Base-by-base conservation (phyloP, 1,284 basidiomycete species). In the Wolfiporia cocos region DNA sequence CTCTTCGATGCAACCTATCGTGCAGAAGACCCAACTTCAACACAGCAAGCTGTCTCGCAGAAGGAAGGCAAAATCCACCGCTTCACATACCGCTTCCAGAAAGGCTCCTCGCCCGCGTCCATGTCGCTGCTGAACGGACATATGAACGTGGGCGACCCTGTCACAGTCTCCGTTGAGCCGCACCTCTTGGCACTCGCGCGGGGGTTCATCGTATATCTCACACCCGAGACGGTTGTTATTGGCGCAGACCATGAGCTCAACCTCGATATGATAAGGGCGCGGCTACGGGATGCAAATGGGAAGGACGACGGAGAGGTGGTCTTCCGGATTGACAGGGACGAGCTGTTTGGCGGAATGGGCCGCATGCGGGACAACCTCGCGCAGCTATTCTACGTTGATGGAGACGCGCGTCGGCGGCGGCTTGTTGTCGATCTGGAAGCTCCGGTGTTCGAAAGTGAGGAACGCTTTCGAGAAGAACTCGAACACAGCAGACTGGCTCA, bases 241-340 rank as follows among this genome's bases (percentile, higher is more conserved):
- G 90, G 87, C 2, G 73, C 95, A 1, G 92, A 96, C 53, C 86
- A 89, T 51, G 73, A 75, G 32, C 64, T 99, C n/a, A 74, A 78
- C 50, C 58, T 74, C 17, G 65, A 67, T 7, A 68, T 65, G 26
- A 72, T 87, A 43, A 61, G 67, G 9, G 67, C 63, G 20, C 71
- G 77, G 3, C 48, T 70, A 47, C 29, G 54, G 55, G 39, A 53
- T 47, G 46, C 51, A 41, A 31, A 37, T 15, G 34, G 49, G 19
- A 9, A 40, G 39, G 29, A 34, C 29, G 28, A 37, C 49, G 51
- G 41, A 19, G 46, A 46, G 9, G 57, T 81, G 17, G 60, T 85
- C 5, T 98, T 93, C 66, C 78, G 94, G 19, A 83, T 99, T 46
- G 95, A 99, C 71, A 89, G 85, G 57, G 96, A 99, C 61, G 95